A percentile compares a stretch with the other conserved stretches of the same genome.
These are phyloP conservation scores for Rhizopogon rudus DNA, from an alignment of 768 basidiomycete species.

Conservation along the genomic window DNA sequence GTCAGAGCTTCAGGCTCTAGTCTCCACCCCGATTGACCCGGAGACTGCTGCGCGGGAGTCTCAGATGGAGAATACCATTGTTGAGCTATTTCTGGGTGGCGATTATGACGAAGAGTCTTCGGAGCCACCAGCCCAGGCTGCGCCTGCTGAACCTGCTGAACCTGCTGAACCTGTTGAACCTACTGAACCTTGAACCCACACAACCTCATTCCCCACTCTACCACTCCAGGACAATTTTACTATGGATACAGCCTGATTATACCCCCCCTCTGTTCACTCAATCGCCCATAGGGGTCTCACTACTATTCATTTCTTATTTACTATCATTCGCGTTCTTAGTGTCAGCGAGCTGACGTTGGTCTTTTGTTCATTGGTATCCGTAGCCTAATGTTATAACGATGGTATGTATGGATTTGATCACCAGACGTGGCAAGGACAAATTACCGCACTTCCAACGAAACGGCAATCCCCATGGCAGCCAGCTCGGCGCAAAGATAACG, in stretches of 20 bases:
- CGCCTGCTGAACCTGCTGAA: no score
- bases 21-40: constrained; percentile 32
- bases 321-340: neutral
- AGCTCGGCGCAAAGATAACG: constrained; percentile 92
- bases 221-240: neutral
- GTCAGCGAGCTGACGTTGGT: neutral
- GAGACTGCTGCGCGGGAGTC: constrained; percentile 16
- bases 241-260: constrained; percentile 5
- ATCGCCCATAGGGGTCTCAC: neutral
- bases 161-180: neutral
- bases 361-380: constrained; percentile 5
- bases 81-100: constrained; percentile 40
- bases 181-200: neutral
- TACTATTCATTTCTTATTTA: constrained; percentile 1
- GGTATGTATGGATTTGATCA: constrained; percentile 11
- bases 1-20: constrained; percentile 22
- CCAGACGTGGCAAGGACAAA: neutral
- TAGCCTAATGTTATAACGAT: constrained; percentile 9
- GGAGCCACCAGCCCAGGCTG: neutral
- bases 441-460: constrained; percentile 73
- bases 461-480: constrained; percentile 96
- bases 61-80: constrained; percentile 43
- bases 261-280: neutral
- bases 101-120: neutral
- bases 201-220: neutral